A percentile compares a stretch with the other conserved stretches of the same genome.
These are phyloP conservation scores for Prunus dulcis DNA, from an alignment of 306 rosid genomes.

Conservation along the genomic window DNA sequence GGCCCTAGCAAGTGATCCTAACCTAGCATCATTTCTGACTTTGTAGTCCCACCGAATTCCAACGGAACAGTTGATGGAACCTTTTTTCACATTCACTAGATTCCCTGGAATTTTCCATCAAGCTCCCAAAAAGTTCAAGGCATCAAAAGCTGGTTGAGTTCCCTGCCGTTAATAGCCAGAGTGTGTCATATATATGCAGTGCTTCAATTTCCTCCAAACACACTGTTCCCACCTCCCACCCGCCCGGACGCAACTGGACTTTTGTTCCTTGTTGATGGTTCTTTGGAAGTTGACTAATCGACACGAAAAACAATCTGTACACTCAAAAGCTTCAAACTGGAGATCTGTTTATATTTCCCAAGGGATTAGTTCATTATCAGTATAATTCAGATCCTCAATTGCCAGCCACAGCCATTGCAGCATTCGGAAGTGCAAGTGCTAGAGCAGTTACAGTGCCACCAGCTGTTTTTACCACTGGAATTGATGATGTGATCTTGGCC, in stretches of 20 bases:
- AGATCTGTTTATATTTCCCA: slow-evolving; percentile 36
- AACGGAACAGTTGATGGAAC: neutral
- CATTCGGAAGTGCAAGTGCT: slow-evolving; percentile 43
- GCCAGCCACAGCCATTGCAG: slow-evolving; percentile 33
- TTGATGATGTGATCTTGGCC: slow-evolving; percentile 28
- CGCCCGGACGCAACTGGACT: slow-evolving; percentile 31
- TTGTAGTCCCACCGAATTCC: neutral
- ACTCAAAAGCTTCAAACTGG: slow-evolving; percentile 30
- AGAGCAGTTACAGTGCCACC: slow-evolving; percentile 24
- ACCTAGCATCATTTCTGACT: slow-evolving; percentile 10
- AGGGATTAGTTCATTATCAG: slow-evolving; percentile 37
- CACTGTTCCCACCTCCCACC: slow-evolving; percentile 29
- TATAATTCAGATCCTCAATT: slow-evolving; percentile 5
- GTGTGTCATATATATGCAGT: neutral
- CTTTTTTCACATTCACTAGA: slow-evolving; percentile 15
- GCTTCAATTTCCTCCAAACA: slow-evolving; percentile 12
- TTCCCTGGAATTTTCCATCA: neutral
- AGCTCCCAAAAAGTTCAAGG: neutral
- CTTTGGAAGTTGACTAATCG: slow-evolving; percentile 36
- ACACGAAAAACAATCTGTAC: slow-evolving; percentile 17
- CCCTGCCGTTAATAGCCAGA: slow-evolving; percentile 20
- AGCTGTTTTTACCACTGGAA: slow-evolving; percentile 21
- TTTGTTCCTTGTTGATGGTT: slow-evolving; percentile 27
- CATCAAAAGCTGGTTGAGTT: slow-evolving; percentile 14
- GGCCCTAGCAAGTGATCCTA: slow-evolving; percentile 12